These are phyloP conservation scores for Cladosporium sp. DNA, from an alignment of 2,329 filamentous ascomycete species.

Conservation along the genomic window DNA sequence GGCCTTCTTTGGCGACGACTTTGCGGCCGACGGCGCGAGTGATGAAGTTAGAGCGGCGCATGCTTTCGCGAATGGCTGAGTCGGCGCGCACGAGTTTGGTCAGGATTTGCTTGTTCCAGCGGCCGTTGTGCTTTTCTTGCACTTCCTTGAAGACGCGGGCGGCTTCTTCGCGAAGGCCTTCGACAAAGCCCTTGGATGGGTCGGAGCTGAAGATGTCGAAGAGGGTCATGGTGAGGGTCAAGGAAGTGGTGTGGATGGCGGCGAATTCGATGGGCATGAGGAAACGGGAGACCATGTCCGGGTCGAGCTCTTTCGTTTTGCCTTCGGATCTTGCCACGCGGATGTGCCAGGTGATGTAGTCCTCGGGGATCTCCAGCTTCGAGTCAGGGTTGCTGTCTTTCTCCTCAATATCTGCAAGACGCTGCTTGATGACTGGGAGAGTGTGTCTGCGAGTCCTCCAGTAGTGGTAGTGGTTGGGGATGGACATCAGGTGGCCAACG, in stretches of 20 bases:
- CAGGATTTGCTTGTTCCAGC: conserved; percentile 24
- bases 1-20: conserved; percentile 25
- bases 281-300: conserved; percentile 47
- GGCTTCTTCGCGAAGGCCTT: conserved; percentile 30
- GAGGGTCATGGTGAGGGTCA: conserved; percentile 48
- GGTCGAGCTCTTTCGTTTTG: conserved; percentile 41
- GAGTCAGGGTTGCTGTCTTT: conserved; percentile 41
- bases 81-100: conserved; percentile 25
- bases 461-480: conserved; percentile 48
- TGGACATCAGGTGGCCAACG: conserved; percentile 42
- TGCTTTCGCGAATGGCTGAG: conserved; percentile 29
- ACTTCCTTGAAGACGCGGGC: conserved; percentile 17
- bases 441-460: conserved; percentile 40
- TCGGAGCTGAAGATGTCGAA: conserved; percentile 45
- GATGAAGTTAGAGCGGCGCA: conserved; percentile 26
- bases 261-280: conserved; percentile 56
- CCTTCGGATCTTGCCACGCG: conserved; percentile 47
- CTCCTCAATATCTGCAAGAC: conserved; percentile 45
- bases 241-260: conserved; percentile 55
- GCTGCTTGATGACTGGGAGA: conserved; percentile 47
- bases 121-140: conserved; percentile 3
- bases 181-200: conserved; percentile 33
- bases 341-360: conserved; percentile 57
- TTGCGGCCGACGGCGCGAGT: conserved; percentile 23
- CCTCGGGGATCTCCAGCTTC: conserved; percentile 48